Evolutionary conservation across 208 protist species (phyloP).

Genomic region (Porcisia deanei): DNA sequence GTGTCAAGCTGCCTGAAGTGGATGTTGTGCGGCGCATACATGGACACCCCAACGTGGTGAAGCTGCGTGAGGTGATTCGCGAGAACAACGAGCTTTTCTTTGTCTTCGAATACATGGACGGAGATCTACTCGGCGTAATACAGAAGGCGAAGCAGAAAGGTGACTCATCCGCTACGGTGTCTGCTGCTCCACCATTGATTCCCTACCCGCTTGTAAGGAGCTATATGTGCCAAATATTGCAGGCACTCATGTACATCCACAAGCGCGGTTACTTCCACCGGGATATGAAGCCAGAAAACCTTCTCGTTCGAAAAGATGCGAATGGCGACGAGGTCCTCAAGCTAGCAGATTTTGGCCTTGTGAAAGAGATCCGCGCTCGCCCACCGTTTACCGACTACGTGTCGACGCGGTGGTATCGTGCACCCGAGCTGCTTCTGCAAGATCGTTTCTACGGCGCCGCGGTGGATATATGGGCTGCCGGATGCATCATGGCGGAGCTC

Average conservation of each 20-base stretch:
- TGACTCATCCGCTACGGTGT: slow-evolving; percentile 22
- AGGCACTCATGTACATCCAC: slow-evolving; percentile 96
- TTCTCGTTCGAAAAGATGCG: slow-evolving; percentile 81
- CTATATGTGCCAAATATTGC: slow-evolving; percentile 93
- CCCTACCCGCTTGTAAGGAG: slow-evolving; percentile 88
- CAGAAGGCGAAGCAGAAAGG: slow-evolving; percentile 92
- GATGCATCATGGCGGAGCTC: slow-evolving; percentile 98
- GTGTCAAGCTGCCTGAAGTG: slow-evolving; percentile 95
- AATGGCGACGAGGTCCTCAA: slow-evolving; percentile 92
- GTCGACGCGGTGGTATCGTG: slow-evolving; percentile 98
- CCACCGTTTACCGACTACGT: slow-evolving; percentile 96
- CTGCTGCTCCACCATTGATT: slow-evolving; percentile 45
- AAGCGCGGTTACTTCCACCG: slow-evolving; percentile 96
- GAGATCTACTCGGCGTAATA: slow-evolving; percentile 96
- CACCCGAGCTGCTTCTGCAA: slow-evolving; percentile 98
- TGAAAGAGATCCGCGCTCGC: slow-evolving; percentile 38
- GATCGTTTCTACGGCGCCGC: slow-evolving; percentile 92
- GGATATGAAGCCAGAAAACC: slow-evolving; percentile 99
- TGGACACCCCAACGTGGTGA: slow-evolving; percentile 97
- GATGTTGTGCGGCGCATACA: slow-evolving; percentile 93
- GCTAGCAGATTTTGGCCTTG: slow-evolving; percentile 94
- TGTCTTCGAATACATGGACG: slow-evolving; percentile 98
- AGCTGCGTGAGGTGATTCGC: slow-evolving; percentile 96
- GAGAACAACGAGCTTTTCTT: slow-evolving; percentile 97
- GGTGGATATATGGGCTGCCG: slow-evolving; percentile 96